These are phyloP conservation scores for Eucalyptus fibrosa DNA, from an alignment of 345 rosid genomes.

Conservation along the genomic window DNA sequence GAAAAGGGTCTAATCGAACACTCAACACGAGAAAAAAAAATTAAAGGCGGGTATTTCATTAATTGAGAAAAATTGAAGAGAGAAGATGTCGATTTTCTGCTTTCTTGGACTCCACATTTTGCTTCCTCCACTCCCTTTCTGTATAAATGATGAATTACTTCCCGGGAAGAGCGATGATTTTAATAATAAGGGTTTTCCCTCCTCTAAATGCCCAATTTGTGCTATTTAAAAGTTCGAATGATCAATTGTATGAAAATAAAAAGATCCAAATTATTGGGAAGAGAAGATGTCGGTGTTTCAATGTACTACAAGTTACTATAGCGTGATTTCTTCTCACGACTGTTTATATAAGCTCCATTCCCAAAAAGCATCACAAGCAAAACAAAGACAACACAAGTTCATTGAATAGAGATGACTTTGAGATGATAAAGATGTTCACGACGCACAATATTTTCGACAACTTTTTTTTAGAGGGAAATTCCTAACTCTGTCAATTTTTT, in stretches of 20 bases:
- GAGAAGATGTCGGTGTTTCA: not conserved
- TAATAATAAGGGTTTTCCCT: not conserved
- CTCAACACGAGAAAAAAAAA: not conserved
- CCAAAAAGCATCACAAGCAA: not conserved
- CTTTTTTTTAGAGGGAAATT: not conserved
- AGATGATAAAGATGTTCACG: not conserved
- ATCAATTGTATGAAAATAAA: not conserved
- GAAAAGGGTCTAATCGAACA: not conserved
- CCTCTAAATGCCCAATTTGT: not conserved
- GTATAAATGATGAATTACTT: not conserved
- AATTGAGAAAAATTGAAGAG: not conserved
- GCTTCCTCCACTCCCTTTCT: not conserved
- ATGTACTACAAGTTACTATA: not conserved
- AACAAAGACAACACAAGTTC: not conserved
- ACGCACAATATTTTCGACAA: not conserved
- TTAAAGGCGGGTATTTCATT: not conserved
- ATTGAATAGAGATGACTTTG: not conserved
- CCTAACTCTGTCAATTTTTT: not conserved
- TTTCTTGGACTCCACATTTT: not conserved
- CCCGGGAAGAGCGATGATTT: not conserved
- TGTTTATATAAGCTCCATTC: not conserved
- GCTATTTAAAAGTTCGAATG: not conserved
- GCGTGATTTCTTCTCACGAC: not conserved
- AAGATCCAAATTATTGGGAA: not conserved
- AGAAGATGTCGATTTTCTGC: not conserved